Evolutionary conservation across 1,284 basidiomycete genomes (phyloP).

Genomic region (Xerocomus minutiporus): DNA sequence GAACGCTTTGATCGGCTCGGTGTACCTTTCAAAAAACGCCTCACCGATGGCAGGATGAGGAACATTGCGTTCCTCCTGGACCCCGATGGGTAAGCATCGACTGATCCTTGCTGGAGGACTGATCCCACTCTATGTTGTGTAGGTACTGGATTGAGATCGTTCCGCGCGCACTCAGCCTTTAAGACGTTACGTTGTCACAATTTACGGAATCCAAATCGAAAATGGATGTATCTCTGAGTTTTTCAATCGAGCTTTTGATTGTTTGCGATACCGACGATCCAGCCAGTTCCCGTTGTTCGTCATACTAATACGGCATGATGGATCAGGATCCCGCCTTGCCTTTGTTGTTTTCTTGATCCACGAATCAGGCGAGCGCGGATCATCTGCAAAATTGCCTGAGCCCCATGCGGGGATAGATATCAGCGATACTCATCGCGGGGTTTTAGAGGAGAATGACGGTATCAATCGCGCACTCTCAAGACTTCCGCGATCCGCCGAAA

Average conservation of each 20-base stretch:
- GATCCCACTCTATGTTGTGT: background rate
- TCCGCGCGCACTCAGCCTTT: conserved; percentile 17
- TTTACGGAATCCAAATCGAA: background rate
- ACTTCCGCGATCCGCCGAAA: background rate
- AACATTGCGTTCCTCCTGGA: conserved; percentile 87
- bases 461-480: too few relatives aligned
- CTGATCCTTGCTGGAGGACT: background rate
- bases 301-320: background rate
- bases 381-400: background rate
- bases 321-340: background rate
- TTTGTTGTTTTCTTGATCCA: background rate
- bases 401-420: background rate
- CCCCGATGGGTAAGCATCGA: conserved; percentile 65
- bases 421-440: background rate
- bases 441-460: background rate
- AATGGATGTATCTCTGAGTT: conserved; percentile 1
- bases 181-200: background rate
- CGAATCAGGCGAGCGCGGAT: background rate
- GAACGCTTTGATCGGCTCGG: conserved; percentile 78
- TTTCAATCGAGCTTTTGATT: conserved; percentile 2
- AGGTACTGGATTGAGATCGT: conserved; percentile 37
- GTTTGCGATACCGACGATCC: background rate
- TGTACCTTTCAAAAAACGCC: conserved; percentile 86
- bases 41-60: conserved; percentile 82
- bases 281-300: background rate